Percentiles rank a stretch among this genome's conserved stretches.
Conservation (phyloP, 768 basidiomycete genomes). For the Amanita rubescens region DNA sequence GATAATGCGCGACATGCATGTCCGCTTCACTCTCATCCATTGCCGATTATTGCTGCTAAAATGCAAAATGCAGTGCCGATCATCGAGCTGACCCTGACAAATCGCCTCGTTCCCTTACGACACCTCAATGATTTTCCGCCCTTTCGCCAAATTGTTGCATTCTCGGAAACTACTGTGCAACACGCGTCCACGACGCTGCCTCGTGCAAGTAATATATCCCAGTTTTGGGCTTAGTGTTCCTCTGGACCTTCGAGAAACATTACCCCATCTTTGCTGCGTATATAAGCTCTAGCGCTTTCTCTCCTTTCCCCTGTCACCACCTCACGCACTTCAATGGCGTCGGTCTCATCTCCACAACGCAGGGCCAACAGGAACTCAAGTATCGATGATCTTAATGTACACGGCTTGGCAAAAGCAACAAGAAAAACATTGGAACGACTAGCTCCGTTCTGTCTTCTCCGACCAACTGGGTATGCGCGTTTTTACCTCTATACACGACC, state of each 20-base stretch:
- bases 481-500: background rate
- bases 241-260: background rate
- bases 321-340: background rate
- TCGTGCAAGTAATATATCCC: background rate
- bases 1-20: background rate
- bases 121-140: background rate
- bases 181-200: conserved; percentile 6
- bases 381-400: conserved; percentile 17
- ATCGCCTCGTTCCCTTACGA: background rate
- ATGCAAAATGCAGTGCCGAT: background rate
- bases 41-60: background rate
- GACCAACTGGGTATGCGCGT: conserved; percentile 17
- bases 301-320: background rate
- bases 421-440: conserved; percentile 32
- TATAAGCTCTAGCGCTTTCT: background rate
- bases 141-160: background rate
- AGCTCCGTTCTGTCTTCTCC: conserved; percentile 27
- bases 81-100: background rate
- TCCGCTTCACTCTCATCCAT: background rate
- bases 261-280: background rate
- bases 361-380: conserved; percentile 3
- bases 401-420: conserved; percentile 22
- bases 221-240: background rate
- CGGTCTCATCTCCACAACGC: background rate
- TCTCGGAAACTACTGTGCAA: background rate